phyloP scores from a whole-genome alignment of 208 protist species.

The Acanthamoeba healyi region DNA sequence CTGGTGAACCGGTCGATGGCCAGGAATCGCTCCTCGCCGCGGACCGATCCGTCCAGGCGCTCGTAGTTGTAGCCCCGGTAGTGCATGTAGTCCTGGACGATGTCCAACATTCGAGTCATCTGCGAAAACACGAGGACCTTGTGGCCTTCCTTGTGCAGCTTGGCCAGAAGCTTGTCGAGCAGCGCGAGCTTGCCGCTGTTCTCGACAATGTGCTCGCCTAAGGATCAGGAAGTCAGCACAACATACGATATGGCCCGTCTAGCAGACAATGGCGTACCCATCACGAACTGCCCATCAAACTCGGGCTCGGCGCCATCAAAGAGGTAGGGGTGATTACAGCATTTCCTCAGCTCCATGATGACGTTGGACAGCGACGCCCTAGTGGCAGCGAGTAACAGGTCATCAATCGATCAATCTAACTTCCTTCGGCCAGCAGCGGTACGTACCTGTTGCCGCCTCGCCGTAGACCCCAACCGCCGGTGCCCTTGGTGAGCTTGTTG shows the following conservation, averaged over 20 bases:
- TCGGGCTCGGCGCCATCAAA: constrained; percentile 79
- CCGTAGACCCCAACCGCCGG: background rate
- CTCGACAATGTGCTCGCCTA: constrained; percentile 80
- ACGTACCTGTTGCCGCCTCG: constrained; percentile 25
- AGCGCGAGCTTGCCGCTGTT: constrained; percentile 93
- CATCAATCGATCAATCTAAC: too few relatives aligned
- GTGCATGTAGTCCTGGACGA: constrained; percentile 95
- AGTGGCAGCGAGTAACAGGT: background rate
- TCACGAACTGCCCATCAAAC: constrained; percentile 34
- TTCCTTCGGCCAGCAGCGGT: too few relatives aligned
- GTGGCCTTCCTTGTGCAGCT: constrained; percentile 92
- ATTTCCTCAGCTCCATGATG: constrained; percentile 94
- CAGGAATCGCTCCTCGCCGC: constrained; percentile 84
- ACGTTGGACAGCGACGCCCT: constrained; percentile 90
- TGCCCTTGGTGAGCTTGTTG: constrained; percentile 81
- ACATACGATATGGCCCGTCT: too few relatives aligned
- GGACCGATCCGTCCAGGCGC: constrained; percentile 93
- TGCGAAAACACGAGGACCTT: constrained; percentile 97
- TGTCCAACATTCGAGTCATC: constrained; percentile 95
- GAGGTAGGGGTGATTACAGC: constrained; percentile 95
- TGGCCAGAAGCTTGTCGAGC: constrained; percentile 93
- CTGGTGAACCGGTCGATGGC: constrained; percentile 92
- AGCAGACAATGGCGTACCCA: background rate
- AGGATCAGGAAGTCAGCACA: background rate
- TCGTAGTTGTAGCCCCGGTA: constrained; percentile 90